Evolutionary conservation across 768 basidiomycete species (phyloP), one percentile per base, ranked within the genome.

Genomic region (Hemileccinum rubropunctum): DNA sequence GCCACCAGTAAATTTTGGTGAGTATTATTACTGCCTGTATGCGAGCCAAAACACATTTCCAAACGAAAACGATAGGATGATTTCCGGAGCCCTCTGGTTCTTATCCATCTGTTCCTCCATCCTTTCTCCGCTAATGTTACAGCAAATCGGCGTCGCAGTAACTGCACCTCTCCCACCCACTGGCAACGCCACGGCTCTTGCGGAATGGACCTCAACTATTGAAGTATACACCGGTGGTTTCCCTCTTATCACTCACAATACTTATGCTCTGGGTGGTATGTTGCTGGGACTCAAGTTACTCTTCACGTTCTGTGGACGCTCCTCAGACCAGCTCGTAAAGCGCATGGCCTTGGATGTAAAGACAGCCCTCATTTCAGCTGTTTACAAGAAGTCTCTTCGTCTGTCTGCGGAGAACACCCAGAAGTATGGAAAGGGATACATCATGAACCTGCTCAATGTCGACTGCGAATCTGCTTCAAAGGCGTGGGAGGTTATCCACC

Each of bases 381-480:
- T 66, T 43, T 66, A 66, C 53, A 61, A 66, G 54, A 66, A 66
- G 53, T 49, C 64, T 13, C 57, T 66, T 18, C 62, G 60, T 35
- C 53, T 66, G 33, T 63, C 62, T 38, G 54, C 60, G 9, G 55
- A 64, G 42, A 58, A 59, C 49, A 61, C 42, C 48, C 59, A 63
- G 18, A 62, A 59, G 35, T 66, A 56, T 39, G 58, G 54, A 18
- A 66, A 56, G 45, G 64, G 64, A 2, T 64, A 57, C 20, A 57
- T 64, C 51, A 54, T 62, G 59, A 66, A 67, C 50, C 59, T 66
- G 21, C 58, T 66, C 33, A 66, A 66, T 23, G 65, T 66, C 37
- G 64, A 66, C 53, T 59, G 51, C 42, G 64, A 66, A 45, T 63
- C 64, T 12, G 51, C 62, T 27, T 66, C 65, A 23, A 66, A 64